A percentile compares a stretch with the other conserved stretches of the same genome.
Evolutionary conservation across 2,329 filamentous ascomycete species (phyloP).

Genomic region (Aspergillus thermomutatus): DNA sequence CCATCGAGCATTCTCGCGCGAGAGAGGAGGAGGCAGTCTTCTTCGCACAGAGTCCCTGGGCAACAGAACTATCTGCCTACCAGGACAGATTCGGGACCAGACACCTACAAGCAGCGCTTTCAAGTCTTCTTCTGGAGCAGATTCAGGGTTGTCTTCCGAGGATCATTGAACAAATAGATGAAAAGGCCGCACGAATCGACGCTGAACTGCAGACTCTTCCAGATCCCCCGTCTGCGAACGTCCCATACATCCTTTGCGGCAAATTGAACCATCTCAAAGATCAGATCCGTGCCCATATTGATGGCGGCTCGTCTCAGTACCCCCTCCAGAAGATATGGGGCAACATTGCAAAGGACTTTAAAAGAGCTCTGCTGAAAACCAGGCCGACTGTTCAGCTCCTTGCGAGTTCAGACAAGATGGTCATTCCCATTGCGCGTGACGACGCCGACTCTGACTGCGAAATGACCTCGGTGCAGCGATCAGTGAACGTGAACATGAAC

Average conservation of each 20-base stretch:
- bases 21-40: conserved; percentile 49
- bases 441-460: conserved; percentile 27
- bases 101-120: conserved; percentile 49
- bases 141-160: conserved; percentile 39
- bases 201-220: conserved; percentile 58
- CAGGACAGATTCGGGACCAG: conserved; percentile 50
- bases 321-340: conserved; percentile 44
- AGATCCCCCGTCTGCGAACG: conserved; percentile 62
- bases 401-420: conserved; percentile 29
- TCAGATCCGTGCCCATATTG: conserved; percentile 52
- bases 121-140: conserved; percentile 46
- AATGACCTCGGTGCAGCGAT: conserved; percentile 9
- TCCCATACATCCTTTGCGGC: conserved; percentile 62
- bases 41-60: conserved; percentile 51
- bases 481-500: not conserved
- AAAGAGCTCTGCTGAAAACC: conserved; percentile 44
- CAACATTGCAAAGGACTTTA: conserved; percentile 51
- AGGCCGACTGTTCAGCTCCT: conserved; percentile 33
- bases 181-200: conserved; percentile 52
- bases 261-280: conserved; percentile 58
- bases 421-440: conserved; percentile 30
- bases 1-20: conserved; percentile 46
- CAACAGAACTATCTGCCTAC: conserved; percentile 36
- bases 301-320: conserved; percentile 45
- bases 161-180: conserved; percentile 41